Evolutionary conservation across 495 filamentous ascomycete species (phyloP).

Genomic region (Trichoderma parareesei): DNA sequence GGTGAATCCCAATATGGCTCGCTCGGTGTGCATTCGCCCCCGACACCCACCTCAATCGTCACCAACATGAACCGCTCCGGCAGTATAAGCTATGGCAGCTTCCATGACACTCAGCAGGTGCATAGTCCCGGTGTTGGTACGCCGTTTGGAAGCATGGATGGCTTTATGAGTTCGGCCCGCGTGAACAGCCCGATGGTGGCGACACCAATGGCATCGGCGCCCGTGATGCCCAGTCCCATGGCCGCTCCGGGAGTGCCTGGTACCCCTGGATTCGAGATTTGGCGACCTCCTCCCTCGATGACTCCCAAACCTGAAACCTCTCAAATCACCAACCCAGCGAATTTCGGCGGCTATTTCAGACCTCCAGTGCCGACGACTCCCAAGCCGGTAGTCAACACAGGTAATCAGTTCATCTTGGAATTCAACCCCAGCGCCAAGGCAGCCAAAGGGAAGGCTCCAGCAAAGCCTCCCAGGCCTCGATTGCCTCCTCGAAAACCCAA

Average conservation of each 20-base stretch:
- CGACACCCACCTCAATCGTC: neutral
- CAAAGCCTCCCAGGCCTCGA: slow-evolving; percentile 9
- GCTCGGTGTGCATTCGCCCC: neutral
- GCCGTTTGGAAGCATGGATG: slow-evolving; percentile 10
- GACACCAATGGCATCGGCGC: slow-evolving; percentile 5
- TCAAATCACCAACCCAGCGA: neutral
- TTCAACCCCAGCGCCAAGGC: slow-evolving; percentile 8
- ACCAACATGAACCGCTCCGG: slow-evolving; percentile 4
- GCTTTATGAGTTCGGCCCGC: neutral
- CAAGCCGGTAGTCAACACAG: slow-evolving; percentile 5
- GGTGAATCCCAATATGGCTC: slow-evolving; percentile 10
- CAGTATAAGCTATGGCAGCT: neutral
- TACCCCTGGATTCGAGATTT: slow-evolving; percentile 10
- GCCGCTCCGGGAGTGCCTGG: neutral
- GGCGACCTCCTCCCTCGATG: slow-evolving; percentile 5
- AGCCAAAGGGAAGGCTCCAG: slow-evolving; percentile 8
- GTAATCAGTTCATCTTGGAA: slow-evolving; percentile 12
- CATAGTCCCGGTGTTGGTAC: slow-evolving; percentile 6
- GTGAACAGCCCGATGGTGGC: slow-evolving; percentile 5
- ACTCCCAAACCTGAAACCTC: neutral
- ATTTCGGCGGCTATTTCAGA: slow-evolving; percentile 9
- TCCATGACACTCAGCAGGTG: slow-evolving; percentile 5
- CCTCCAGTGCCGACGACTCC: slow-evolving; percentile 11
- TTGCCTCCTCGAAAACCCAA: slow-evolving; percentile 2
- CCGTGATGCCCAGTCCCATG: neutral